A percentile compares a stretch with the other conserved stretches of the same genome.
These are phyloP conservation scores for Naganishia friedmannii DNA, from an alignment of 768 basidiomycete species.

Conservation along the genomic window DNA sequence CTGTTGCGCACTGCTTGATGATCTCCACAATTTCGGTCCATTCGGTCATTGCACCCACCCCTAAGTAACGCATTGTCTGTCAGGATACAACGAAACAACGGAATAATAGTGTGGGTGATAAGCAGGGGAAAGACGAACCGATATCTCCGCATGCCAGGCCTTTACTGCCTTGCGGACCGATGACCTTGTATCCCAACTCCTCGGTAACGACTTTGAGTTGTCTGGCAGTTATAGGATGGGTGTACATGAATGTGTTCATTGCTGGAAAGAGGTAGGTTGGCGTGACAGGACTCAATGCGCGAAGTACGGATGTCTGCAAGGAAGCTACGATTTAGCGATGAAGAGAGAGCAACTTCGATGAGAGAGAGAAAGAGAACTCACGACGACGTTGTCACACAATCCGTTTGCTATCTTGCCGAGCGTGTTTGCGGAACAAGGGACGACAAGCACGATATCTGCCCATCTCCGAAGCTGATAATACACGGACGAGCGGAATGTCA, in stretches of 20 bases:
- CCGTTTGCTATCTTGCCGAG: conserved; percentile 88
- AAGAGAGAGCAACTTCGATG: conserved; percentile 49
- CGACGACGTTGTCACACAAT: conserved; percentile 77
- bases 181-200: conserved; percentile 71
- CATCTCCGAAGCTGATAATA: conserved; percentile 58
- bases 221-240: conserved; percentile 82
- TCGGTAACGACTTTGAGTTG: conserved; percentile 75
- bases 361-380: conserved; percentile 54
- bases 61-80: conserved; percentile 52
- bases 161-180: conserved; percentile 81
- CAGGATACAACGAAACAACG: not conserved
- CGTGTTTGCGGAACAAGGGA: conserved; percentile 95
- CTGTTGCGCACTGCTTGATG: conserved; percentile 43
- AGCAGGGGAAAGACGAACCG: conserved; percentile 58
- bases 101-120: not conserved
- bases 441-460: conserved; percentile 93
- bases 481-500: not conserved
- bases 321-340: not conserved
- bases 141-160: conserved; percentile 85
- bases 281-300: conserved; percentile 76
- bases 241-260: conserved; percentile 98
- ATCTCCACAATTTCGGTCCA: conserved; percentile 73
- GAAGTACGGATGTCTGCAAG: conserved; percentile 65
- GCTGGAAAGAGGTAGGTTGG: conserved; percentile 91
- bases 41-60: conserved; percentile 91